Evolutionary conservation across 2,329 filamentous ascomycete species (phyloP), one percentile per base, ranked within the genome.

Genomic region (Byssoonygena ceratinophila): DNA sequence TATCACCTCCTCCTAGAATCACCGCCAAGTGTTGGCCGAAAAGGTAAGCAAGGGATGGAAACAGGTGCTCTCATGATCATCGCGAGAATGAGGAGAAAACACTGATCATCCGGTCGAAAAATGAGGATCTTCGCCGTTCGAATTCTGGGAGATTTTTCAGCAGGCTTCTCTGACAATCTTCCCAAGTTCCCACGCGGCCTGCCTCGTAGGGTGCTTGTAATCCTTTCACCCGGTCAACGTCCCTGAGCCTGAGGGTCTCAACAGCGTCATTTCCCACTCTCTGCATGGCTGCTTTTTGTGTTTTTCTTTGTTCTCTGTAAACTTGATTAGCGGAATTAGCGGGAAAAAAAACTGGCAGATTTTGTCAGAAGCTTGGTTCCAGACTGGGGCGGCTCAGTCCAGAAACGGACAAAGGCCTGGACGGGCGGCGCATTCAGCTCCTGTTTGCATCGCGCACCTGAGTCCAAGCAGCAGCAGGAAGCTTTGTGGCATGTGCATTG

Each of bases 401-500:
- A 34, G 22, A 37, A 25, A 6, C 47, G 31, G 14, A 41, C 36
- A 50, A 32, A 50, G 47, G 11, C 11, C 27, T 29, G 37, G 11
- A 27, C n/a, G n/a, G 14, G 34, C 18, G 20, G 32, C 23, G 27
- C 39, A 41, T 34, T 32, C 37, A 50, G 22, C 47, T 32, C 6
- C 27, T 43, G 9, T 50, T 50, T 43, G 47, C 47, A 23, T 40
- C 36, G 4, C 31, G 32, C 43, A 46, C n/a, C 43, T 18, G 43
- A 20, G 11, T 18, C 6, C 18, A 36, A 45, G 2, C n/a, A n/a
- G 12, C 31, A 11, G 32, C 6, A 43, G 20, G 25, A 50, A 41
- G 47, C 47, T 50, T 50, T 43, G 4, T 29, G n/a, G n/a, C n/a
- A n/a, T n/a, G 37, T 25, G 47, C 36, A 50, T 23, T 41, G 37